Evolutionary conservation across 352 stramenopile genomes (phyloP).

Genomic region (Pythium folliculosum): DNA sequence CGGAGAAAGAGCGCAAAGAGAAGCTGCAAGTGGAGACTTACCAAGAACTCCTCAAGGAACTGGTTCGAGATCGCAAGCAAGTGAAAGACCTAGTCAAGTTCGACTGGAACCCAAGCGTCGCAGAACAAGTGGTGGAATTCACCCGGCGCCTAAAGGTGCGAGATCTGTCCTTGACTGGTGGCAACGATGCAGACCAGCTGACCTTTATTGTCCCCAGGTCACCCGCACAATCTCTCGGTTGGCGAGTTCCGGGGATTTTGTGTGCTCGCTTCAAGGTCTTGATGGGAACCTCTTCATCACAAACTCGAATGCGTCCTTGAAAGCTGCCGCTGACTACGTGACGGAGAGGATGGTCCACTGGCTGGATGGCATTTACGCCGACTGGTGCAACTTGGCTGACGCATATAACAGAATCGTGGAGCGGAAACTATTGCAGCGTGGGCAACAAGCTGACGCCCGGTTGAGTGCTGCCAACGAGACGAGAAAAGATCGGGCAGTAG

Average conservation of each 20-base stretch:
- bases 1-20: slow-evolving; percentile 39
- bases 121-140: slow-evolving; percentile 31
- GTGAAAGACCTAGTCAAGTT: slow-evolving; percentile 40
- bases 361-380: slow-evolving; percentile 43
- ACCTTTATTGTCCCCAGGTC: slow-evolving; percentile 2
- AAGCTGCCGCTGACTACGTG: slow-evolving; percentile 17
- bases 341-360: slow-evolving; percentile 30
- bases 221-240: slow-evolving; percentile 15
- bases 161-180: background rate
- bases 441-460: slow-evolving; percentile 40
- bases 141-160: slow-evolving; percentile 30
- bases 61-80: slow-evolving; percentile 50
- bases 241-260: slow-evolving; percentile 19
- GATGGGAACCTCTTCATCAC: slow-evolving; percentile 37
- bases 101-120: slow-evolving; percentile 37
- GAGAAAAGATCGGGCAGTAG: slow-evolving; percentile 40
- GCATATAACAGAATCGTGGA: slow-evolving; percentile 43
- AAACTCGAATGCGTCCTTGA: slow-evolving; percentile 32
- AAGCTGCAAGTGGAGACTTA: slow-evolving; percentile 53
- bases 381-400: slow-evolving; percentile 49
- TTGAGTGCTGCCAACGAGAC: slow-evolving; percentile 77
- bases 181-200: background rate
- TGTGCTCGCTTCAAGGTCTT: slow-evolving; percentile 41
- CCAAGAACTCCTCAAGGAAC: slow-evolving; percentile 53
- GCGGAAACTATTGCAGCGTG: slow-evolving; percentile 27